These are phyloP conservation scores for Pichia norvegensis DNA, from an alignment of 1,139 yeast genomes.

Conservation along the genomic window DNA sequence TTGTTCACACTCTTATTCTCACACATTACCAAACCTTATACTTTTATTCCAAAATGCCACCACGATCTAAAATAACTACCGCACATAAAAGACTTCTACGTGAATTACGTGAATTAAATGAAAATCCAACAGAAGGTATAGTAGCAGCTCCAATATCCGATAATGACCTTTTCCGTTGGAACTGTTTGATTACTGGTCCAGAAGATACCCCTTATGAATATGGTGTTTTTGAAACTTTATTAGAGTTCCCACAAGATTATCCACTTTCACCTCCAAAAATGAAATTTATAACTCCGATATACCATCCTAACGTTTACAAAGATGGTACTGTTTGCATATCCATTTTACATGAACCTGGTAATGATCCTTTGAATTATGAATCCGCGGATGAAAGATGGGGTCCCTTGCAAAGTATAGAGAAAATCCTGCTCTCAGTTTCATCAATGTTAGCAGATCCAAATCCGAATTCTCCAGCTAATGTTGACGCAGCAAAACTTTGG, in stretches of 20 bases:
- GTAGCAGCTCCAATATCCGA: slow-evolving; percentile 87
- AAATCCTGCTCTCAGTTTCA: slow-evolving; percentile 83
- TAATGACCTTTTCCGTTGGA: slow-evolving; percentile 81
- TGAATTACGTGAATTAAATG: slow-evolving; percentile 78
- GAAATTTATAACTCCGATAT: slow-evolving; percentile 73
- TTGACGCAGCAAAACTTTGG: slow-evolving; percentile 95
- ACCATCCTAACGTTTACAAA: slow-evolving; percentile 88
- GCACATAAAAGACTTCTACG: slow-evolving; percentile 82
- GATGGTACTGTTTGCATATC: slow-evolving; percentile 96
- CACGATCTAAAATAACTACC: slow-evolving; percentile 34
- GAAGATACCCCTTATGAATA: slow-evolving; percentile 89
- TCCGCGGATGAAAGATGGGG: slow-evolving; percentile 96
- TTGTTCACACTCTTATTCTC: too few species aligned
- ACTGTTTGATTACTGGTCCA: slow-evolving; percentile 88
- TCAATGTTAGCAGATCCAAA: slow-evolving; percentile 97
- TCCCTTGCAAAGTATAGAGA: slow-evolving; percentile 94
- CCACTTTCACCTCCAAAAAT: slow-evolving; percentile 88
- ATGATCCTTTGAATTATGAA: slow-evolving; percentile 93
- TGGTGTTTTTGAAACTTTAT: slow-evolving; percentile 80
- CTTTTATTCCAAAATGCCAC: slow-evolving; percentile 15
- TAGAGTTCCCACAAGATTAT: slow-evolving; percentile 83
- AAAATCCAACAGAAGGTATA: slow-evolving; percentile 91
- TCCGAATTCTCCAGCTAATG: slow-evolving; percentile 92
- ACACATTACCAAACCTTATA: not conserved
- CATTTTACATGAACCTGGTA: slow-evolving; percentile 92